Conservation (phyloP, 352 stramenopile species). For the Phytophthora sp. region DNA sequence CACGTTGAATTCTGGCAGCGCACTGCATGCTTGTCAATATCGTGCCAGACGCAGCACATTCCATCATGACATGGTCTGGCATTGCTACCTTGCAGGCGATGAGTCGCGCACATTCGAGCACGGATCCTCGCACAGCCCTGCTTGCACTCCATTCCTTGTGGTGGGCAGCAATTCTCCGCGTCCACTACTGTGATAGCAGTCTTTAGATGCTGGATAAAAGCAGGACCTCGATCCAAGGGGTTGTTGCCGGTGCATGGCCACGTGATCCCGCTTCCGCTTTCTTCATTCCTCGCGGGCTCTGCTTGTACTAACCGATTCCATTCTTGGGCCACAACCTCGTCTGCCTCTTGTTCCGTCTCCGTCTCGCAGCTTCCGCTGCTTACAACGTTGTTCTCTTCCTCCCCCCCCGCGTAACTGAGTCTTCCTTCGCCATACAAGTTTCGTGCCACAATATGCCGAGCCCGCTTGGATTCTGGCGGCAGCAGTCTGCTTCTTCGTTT, state of each 20-base stretch:
- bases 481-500: conserved; percentile 21
- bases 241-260: conserved; percentile 21
- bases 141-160: conserved; percentile 44
- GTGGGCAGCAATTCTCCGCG: conserved; percentile 60
- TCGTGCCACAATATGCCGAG: conserved; percentile 18
- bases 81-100: conserved; percentile 24
- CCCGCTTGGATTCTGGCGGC: conserved; percentile 17
- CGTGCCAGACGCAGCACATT: conserved; percentile 63
- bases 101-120: conserved; percentile 58
- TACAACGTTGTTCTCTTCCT: conserved; percentile 3
- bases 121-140: conserved; percentile 54
- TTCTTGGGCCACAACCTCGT: conserved; percentile 12
- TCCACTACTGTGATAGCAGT: conserved; percentile 63
- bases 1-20: conserved; percentile 63
- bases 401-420: conserved; percentile 9
- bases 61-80: conserved; percentile 53
- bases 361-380: conserved; percentile 10
- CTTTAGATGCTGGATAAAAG: conserved; percentile 55
- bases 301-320: background rate
- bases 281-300: background rate
- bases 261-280: background rate
- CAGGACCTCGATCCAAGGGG: background rate
- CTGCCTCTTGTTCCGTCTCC: conserved; percentile 40
- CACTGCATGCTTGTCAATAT: conserved; percentile 65
- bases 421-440: conserved; percentile 26